Conservation (phyloP, 495 filamentous ascomycete species). For the Penicillium egyptiacum region DNA sequence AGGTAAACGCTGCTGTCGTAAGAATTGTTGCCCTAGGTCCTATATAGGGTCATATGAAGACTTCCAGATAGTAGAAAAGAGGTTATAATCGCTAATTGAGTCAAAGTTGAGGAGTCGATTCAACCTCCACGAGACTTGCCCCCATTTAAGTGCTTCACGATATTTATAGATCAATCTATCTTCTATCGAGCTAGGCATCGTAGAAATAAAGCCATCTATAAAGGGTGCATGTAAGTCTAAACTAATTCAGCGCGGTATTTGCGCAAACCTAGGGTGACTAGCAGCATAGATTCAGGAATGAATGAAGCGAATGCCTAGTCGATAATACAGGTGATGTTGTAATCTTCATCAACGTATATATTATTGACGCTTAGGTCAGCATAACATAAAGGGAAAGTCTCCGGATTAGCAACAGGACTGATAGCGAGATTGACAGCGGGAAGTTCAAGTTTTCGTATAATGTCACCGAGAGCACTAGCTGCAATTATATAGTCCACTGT, state of each 20-base stretch:
- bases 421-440: conserved; percentile 11
- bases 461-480: conserved; percentile 29
- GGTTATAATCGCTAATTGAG: conserved; percentile 17
- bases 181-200: conserved; percentile 14
- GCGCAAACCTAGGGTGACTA: conserved; percentile 26
- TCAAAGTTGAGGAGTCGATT: conserved; percentile 25
- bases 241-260: conserved; percentile 26
- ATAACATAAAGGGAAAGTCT: conserved; percentile 21
- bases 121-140: conserved; percentile 21
- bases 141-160: conserved; percentile 14
- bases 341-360: conserved; percentile 39
- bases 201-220: conserved; percentile 17
- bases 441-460: conserved; percentile 21
- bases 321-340: conserved; percentile 39
- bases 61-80: conserved; percentile 22
- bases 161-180: conserved; percentile 13
- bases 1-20: conserved; percentile 16
- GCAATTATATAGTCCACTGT: conserved; percentile 35
- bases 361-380: conserved; percentile 29
- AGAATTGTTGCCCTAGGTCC: conserved; percentile 17
- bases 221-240: conserved; percentile 16
- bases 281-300: conserved; percentile 28
- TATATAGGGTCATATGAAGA: conserved; percentile 12
- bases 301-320: conserved; percentile 34
- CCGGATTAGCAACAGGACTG: too few relatives aligned